Percentiles rank a stretch among this genome's conserved stretches.
phyloP scores from a whole-genome alignment of 306 rosid genomes.

The Rubus idaeus region DNA sequence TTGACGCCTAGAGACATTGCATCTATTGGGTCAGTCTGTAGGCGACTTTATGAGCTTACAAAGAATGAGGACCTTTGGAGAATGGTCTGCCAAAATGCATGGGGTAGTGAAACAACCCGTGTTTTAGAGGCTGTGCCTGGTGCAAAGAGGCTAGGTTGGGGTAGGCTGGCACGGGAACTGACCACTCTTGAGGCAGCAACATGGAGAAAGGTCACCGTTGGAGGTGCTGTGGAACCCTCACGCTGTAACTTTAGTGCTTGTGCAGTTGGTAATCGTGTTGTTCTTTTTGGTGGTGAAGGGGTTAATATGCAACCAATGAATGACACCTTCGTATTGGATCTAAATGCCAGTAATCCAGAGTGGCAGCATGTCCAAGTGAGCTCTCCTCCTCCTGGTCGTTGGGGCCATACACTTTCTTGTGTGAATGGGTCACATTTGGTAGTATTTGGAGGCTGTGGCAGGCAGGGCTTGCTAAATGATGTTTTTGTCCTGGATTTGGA shows the following conservation, averaged over 20 bases:
- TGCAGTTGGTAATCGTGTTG: conserved; percentile 97
- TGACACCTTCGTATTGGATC: conserved; percentile 91
- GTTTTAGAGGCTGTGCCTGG: conserved; percentile 95
- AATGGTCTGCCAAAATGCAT: conserved; percentile 97
- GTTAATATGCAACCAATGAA: conserved; percentile 99
- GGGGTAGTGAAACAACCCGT: conserved; percentile 97
- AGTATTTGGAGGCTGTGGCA: conserved; percentile 99
- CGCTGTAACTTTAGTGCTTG: conserved; percentile 99
- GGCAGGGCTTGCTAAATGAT: conserved; percentile 94
- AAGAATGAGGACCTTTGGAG: conserved; percentile 95
- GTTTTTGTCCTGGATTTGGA: conserved; percentile 93
- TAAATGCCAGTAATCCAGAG: conserved; percentile 85
- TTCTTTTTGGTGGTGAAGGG: conserved; percentile 98
- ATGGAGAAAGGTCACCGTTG: conserved; percentile 93
- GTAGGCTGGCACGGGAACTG: conserved; percentile 84
- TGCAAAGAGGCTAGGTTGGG: conserved; percentile 98
- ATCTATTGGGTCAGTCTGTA: conserved; percentile 85
- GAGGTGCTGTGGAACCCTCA: conserved; percentile 95
- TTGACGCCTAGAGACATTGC: conserved; percentile 97
- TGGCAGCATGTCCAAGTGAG: conserved; percentile 98
- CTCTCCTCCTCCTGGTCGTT: conserved; percentile 99
- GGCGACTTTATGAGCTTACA: conserved; percentile 69
- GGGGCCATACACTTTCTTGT: conserved; percentile 99
- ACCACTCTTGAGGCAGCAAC: conserved; percentile 99
- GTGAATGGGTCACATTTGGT: conserved; percentile 92